Evolutionary conservation across 495 filamentous ascomycete genomes (phyloP).

Genomic region (Filosporella fistucella): DNA sequence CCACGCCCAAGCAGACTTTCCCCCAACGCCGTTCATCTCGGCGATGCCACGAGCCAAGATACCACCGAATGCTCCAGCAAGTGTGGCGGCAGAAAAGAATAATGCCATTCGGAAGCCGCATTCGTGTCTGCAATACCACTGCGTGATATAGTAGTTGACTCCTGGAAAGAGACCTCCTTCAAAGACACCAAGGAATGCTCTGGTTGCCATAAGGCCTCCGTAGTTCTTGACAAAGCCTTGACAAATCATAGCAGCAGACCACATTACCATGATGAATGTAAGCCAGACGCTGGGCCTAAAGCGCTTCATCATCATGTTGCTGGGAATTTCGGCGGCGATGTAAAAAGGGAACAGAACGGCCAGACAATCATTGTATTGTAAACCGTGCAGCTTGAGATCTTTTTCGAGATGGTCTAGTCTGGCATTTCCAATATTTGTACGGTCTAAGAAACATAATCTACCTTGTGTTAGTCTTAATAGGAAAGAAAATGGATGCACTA

Average conservation of each 20-base stretch:
- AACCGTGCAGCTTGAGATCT: constrained; percentile 30
- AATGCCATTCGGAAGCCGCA: constrained; percentile 52
- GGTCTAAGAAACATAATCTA: constrained; percentile 37
- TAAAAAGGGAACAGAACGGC: constrained; percentile 66
- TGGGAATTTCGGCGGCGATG: constrained; percentile 60
- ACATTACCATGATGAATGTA: constrained; percentile 29
- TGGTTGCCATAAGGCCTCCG: constrained; percentile 49
- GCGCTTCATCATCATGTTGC: constrained; percentile 59
- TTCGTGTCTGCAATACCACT: constrained; percentile 64
- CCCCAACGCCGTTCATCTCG: constrained; percentile 47
- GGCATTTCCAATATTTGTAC: constrained; percentile 81
- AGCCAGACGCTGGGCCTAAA: constrained; percentile 58
- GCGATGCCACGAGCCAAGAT: constrained; percentile 61
- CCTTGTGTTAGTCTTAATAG: neutral
- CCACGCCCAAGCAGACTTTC: constrained; percentile 58
- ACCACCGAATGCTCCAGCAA: constrained; percentile 57
- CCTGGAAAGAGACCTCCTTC: constrained; percentile 65
- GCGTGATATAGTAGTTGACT: constrained; percentile 71
- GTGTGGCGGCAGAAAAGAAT: constrained; percentile 51
- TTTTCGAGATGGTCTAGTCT: constrained; percentile 62
- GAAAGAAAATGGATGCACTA: neutral
- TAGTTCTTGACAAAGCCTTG: constrained; percentile 52
- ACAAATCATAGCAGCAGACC: constrained; percentile 50
- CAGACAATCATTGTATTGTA: constrained; percentile 61
- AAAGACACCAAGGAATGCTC: constrained; percentile 58